phyloP scores from a whole-genome alignment of 306 rosid genomes.

The Morella rubra region DNA sequence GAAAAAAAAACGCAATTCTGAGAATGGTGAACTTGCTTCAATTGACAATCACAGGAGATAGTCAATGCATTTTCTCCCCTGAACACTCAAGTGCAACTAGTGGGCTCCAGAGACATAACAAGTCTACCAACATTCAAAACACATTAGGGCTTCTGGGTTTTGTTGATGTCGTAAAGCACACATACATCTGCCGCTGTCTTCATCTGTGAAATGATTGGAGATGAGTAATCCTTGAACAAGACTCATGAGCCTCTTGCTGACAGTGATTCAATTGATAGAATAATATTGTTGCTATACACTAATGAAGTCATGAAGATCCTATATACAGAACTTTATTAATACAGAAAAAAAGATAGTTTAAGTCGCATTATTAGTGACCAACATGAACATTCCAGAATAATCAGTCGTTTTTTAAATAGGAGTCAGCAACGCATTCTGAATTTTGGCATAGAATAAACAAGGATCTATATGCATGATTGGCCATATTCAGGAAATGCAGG shows the following conservation, averaged over 20 bases:
- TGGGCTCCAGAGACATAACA: neutral
- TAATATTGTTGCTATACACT: neutral
- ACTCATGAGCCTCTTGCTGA: neutral
- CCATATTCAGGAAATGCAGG: neutral
- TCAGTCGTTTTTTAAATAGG: neutral
- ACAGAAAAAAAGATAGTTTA: neutral
- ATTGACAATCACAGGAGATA: neutral
- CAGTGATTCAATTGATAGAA: too few species aligned
- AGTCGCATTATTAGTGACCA: neutral
- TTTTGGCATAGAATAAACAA: neutral
- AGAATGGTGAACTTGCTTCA: neutral
- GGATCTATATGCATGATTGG: neutral
- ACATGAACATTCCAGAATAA: neutral
- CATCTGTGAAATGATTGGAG: constrained; percentile 45
- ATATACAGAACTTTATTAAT: neutral
- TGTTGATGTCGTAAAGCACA: constrained; percentile 66
- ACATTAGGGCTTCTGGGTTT: constrained; percentile 58
- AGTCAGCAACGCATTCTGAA: neutral
- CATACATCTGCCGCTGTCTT: constrained; percentile 84
- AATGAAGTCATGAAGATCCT: neutral
- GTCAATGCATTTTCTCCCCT: too few species aligned
- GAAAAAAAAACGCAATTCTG: neutral
- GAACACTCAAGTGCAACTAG: too few species aligned
- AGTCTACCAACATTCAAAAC: neutral
- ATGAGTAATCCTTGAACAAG: neutral